A percentile compares a stretch with the other conserved stretches of the same genome.
Evolutionary conservation across 441 rosid species (phyloP).

Genomic region (Pelargonium australe): DNA sequence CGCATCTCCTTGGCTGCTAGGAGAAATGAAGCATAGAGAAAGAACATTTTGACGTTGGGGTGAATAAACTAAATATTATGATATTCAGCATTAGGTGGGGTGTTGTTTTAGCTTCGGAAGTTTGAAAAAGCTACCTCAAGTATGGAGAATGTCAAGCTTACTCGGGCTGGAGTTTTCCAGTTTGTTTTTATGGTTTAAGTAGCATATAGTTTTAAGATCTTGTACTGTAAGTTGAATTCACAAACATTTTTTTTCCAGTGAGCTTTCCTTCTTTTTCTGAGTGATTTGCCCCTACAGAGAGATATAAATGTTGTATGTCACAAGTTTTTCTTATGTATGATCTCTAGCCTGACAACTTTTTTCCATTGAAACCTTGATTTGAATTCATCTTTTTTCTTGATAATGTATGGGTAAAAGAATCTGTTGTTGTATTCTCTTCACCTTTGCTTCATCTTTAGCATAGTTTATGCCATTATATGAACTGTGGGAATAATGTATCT

Average conservation of each 20-base stretch:
- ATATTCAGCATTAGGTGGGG: neutral
- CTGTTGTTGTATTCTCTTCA: neutral
- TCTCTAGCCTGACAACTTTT: neutral
- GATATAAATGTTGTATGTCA: neutral
- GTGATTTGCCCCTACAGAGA: neutral
- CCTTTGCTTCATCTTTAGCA: neutral
- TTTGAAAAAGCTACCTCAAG: neutral
- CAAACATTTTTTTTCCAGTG: neutral
- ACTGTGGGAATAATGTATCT: neutral
- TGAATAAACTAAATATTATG: neutral
- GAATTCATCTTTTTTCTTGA: neutral
- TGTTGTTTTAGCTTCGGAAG: neutral
- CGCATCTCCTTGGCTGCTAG: neutral
- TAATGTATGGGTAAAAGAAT: neutral
- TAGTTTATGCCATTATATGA: neutral
- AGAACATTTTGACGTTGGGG: neutral
- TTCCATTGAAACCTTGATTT: neutral
- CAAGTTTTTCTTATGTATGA: neutral
- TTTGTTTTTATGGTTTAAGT: neutral
- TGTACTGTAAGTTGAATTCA: too few species aligned
- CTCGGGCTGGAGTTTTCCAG: neutral
- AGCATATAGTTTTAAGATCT: neutral
- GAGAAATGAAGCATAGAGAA: neutral
- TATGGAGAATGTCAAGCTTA: neutral
- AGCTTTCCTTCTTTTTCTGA: neutral